phyloP scores from a whole-genome alignment of 306 rosid genomes.

The Cicer judaicum region DNA sequence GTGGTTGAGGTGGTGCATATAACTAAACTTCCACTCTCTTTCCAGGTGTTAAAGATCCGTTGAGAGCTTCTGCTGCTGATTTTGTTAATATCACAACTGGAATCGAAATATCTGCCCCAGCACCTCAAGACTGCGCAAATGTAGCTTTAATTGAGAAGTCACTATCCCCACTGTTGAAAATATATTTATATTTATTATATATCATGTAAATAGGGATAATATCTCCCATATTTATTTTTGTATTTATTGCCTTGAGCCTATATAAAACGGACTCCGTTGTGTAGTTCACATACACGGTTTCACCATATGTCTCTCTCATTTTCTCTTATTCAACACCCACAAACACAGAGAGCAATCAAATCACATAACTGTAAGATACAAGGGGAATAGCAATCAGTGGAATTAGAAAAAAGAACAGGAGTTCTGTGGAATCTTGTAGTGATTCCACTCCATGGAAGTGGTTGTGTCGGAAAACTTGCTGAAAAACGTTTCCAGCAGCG shows the following conservation, averaged over 20 bases:
- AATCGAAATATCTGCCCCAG: constrained; percentile 67
- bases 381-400: constrained; percentile 69
- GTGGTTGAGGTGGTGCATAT: constrained; percentile 87
- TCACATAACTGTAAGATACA: constrained; percentile 72
- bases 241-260: no score
- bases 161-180: constrained; percentile 56
- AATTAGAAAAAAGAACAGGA: constrained; percentile 63
- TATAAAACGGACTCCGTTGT: no score
- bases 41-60: constrained; percentile 58
- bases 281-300: no score
- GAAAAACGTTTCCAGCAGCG: no score
- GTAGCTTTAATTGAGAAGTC: constrained; percentile 78
- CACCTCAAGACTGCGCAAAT: constrained; percentile 76
- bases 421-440: constrained; percentile 64
- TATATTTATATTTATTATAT: no score
- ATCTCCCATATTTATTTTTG: no score
- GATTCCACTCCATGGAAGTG: constrained; percentile 43
- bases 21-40: constrained; percentile 77
- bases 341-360: constrained; percentile 65
- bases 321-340: constrained; percentile 49
- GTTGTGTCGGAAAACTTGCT: no score
- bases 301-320: no score
- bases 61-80: constrained; percentile 74
- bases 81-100: constrained; percentile 80
- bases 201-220: no score